phyloP scores from a whole-genome alignment of 805 yeast genomes.

The Myxozyma geophila region DNA sequence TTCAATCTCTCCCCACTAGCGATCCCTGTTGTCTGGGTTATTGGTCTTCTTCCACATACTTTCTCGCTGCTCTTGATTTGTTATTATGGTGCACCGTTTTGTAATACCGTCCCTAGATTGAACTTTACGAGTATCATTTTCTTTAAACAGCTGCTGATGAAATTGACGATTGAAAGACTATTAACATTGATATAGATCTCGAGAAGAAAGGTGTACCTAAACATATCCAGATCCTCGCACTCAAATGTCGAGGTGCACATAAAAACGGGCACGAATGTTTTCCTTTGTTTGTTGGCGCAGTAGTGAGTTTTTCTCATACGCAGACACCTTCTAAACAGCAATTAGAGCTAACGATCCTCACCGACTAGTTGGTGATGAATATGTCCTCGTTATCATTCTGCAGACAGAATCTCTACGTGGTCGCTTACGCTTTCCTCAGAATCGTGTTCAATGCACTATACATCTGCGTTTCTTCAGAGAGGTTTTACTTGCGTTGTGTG shows the following conservation, averaged over 20 bases:
- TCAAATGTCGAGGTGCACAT: slow-evolving; percentile 30
- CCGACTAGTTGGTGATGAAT: slow-evolving; percentile 23
- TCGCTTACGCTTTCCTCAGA: slow-evolving; percentile 21
- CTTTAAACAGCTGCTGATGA: background rate
- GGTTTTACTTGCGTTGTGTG: background rate
- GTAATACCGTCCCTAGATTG: slow-evolving; percentile 21
- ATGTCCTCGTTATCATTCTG: slow-evolving; percentile 12
- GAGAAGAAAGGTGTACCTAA: slow-evolving; percentile 14
- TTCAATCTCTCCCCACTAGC: slow-evolving; percentile 25
- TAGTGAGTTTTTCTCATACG: slow-evolving; percentile 13
- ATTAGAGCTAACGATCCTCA: background rate
- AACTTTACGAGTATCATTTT: slow-evolving; percentile 10
- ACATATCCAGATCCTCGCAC: slow-evolving; percentile 10
- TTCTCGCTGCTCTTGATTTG: slow-evolving; percentile 24
- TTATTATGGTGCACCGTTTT: slow-evolving; percentile 22
- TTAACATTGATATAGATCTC: slow-evolving; percentile 6
- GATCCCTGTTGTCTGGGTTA: slow-evolving; percentile 26
- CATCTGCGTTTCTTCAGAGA: slow-evolving; percentile 24
- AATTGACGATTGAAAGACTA: background rate
- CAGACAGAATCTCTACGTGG: slow-evolving; percentile 25
- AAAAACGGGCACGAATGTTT: slow-evolving; percentile 28
- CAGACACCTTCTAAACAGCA: background rate
- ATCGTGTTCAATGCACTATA: slow-evolving; percentile 19
- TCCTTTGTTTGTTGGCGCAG: slow-evolving; percentile 29
- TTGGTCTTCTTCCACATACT: slow-evolving; percentile 26